phyloP scores from a whole-genome alignment of 2,329 filamentous ascomycete species.

The Cordyceps tenuipes region DNA sequence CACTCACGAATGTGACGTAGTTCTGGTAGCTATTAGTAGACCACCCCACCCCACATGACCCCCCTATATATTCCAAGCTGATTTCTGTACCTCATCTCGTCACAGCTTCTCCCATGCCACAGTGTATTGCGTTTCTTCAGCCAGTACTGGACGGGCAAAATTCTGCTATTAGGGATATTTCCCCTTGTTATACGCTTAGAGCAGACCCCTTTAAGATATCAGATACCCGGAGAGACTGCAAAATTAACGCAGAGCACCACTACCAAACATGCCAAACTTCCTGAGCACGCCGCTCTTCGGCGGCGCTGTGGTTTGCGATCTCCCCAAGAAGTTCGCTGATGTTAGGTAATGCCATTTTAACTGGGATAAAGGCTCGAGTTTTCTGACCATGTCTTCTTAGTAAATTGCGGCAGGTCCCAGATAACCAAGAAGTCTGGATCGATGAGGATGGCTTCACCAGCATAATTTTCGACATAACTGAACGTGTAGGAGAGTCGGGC shows the following conservation, averaged over 20 bases:
- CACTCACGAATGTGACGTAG: background rate
- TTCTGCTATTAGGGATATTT: background rate
- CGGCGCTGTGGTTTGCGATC: constrained; percentile 60
- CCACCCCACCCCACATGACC: constrained; percentile 4
- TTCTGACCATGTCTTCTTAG: constrained; percentile 29
- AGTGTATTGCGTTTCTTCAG: background rate
- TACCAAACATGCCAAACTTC: constrained; percentile 43
- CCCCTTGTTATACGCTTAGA: background rate
- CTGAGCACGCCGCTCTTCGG: constrained; percentile 57
- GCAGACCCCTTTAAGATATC: too few species aligned
- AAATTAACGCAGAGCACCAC: background rate
- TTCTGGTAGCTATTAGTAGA: too few species aligned
- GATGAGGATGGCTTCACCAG: constrained; percentile 75
- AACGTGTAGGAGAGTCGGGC: constrained; percentile 58
- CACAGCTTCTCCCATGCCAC: background rate
- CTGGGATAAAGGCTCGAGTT: background rate
- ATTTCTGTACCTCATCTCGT: background rate
- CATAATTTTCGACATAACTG: constrained; percentile 84
- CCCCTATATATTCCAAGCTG: background rate
- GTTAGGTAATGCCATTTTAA: constrained; percentile 49
- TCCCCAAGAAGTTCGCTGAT: constrained; percentile 61
- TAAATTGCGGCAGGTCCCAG: constrained; percentile 65
- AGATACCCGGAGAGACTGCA: background rate
- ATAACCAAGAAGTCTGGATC: constrained; percentile 90
- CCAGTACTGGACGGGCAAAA: background rate